Conservation (phyloP, 257 asterid genomes). For the Salvia rosmarinus region DNA sequence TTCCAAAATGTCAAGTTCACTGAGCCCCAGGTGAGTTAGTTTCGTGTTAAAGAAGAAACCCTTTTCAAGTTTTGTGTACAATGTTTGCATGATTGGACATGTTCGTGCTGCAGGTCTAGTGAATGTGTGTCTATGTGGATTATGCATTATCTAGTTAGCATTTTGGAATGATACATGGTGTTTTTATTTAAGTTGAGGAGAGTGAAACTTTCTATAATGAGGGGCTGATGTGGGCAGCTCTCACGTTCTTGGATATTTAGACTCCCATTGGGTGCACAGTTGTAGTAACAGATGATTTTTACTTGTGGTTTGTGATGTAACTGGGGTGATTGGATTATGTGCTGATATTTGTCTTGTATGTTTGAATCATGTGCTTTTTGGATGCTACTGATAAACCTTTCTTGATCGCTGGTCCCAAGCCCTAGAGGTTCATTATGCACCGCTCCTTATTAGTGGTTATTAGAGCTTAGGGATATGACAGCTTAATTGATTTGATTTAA, state of each 20-base stretch:
- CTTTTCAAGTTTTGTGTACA: not conserved
- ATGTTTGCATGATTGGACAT: constrained; percentile 14
- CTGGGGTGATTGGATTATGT: constrained; percentile 33
- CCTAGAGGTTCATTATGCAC: constrained; percentile 20
- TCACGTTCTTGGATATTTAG: constrained; percentile 24
- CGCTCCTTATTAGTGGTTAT: constrained; percentile 34
- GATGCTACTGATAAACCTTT: constrained; percentile 46
- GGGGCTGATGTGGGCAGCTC: not conserved
- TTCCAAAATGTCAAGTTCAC: constrained; percentile 52
- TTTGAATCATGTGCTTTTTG: constrained; percentile 52
- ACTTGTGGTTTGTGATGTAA: constrained; percentile 25
- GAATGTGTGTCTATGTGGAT: constrained; percentile 24
- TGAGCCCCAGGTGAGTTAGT: constrained; percentile 53
- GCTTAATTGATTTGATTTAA: constrained; percentile 28
- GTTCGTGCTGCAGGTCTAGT: constrained; percentile 8
- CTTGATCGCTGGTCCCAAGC: constrained; percentile 43
- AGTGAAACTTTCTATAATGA: constrained; percentile 22
- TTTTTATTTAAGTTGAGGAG: constrained; percentile 1
- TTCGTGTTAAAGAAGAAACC: not conserved
- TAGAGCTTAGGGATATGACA: constrained; percentile 21
- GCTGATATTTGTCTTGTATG: constrained; percentile 38
- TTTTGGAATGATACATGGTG: constrained; percentile 25
- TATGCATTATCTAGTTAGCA: constrained; percentile 26
- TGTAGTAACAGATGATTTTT: constrained; percentile 25
- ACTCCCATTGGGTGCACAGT: constrained; percentile 3